Base-by-base conservation (phyloP, 805 yeast genomes). In the Saccharomycopsis selenospora region DNA sequence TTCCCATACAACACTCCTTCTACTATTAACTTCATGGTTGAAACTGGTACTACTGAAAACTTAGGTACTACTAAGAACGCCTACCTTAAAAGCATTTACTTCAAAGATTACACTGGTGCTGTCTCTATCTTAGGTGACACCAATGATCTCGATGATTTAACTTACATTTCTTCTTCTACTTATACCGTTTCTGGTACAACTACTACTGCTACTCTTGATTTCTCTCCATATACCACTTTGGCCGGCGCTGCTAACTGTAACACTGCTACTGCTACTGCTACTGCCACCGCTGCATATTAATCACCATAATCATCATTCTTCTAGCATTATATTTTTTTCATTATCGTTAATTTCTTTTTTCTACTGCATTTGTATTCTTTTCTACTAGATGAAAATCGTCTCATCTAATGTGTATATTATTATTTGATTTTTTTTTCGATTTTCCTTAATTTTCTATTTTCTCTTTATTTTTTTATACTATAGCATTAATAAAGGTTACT, bases 1-100 rank as follows among this genome's bases (percentile, higher is more conserved):
- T 51, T 43, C 18, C 54, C 54, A 13, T 36, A 25, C 11, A 46
- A 42, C 18, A 40, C 38, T 14, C 51, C 45, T 14, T 42, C 50
- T 13, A 48, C 52, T 27, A 27, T 51, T 8, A 51, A 51, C 36
- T 46, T 48, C 25, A 51, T 48, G 52, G 14, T 51, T 20, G 54
- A 51, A 36, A 20, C 30, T 13, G 36, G 40, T 24, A 20, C 42
- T 25, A 24, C 30, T 10, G 41, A 13, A 3, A 36, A 33, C 38
- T 33, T 33, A 20, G 38, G 38, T n/a, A 10, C 7, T 20, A 25
- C 47, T 27, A 20, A 10, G 18, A 18, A 17, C 33, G 30, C 47
- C 11, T 8, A 36, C 11, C 25, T 38, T 36, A n/a, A 36, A 18
- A 26, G 30, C 33, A 43, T 43, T 28, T 33, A 43, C 13, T 11